Percentiles rank a stretch among this genome's conserved stretches.
phyloP scores from a whole-genome alignment of 2,329 filamentous ascomycete species.

The Sordariomycetes sp. region DNA sequence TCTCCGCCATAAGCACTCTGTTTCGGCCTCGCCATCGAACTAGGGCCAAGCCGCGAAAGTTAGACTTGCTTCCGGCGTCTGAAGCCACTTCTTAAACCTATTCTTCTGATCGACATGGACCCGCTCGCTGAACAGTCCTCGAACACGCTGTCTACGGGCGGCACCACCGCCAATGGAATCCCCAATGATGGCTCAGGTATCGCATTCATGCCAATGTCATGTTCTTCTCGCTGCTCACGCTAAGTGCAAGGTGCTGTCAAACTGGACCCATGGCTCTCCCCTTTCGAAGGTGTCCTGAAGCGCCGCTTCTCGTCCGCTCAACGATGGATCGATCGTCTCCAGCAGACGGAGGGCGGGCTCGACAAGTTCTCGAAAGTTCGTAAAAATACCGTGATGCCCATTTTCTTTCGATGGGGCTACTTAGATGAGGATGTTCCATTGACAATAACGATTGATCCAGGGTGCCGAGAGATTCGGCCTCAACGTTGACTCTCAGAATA shows the following conservation, averaged over 20 bases:
- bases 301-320: slow-evolving; percentile 70
- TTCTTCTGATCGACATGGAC: not conserved
- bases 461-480: slow-evolving; percentile 82
- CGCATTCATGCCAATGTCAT: slow-evolving; percentile 9
- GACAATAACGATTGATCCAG: slow-evolving; percentile 30
- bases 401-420: not conserved
- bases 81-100: not conserved
- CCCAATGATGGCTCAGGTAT: slow-evolving; percentile 65
- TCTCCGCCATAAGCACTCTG: not conserved
- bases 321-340: slow-evolving; percentile 76
- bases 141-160: slow-evolving; percentile 29
- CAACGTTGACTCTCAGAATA: slow-evolving; percentile 69
- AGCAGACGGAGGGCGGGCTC: slow-evolving; percentile 76
- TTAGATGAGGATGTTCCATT: not conserved
- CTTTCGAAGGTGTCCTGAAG: slow-evolving; percentile 69
- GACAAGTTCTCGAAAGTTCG: slow-evolving; percentile 80
- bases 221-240: not conserved
- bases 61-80: not conserved
- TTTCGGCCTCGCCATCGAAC: not conserved
- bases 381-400: slow-evolving; percentile 7
- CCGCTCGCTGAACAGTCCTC: slow-evolving; percentile 23
- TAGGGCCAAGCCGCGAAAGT: not conserved
- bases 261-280: slow-evolving; percentile 81
- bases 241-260: slow-evolving; percentile 60
- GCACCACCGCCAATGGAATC: slow-evolving; percentile 30